phyloP scores from a whole-genome alignment of 768 basidiomycete species.

The Cystobasidium onofrii region DNA sequence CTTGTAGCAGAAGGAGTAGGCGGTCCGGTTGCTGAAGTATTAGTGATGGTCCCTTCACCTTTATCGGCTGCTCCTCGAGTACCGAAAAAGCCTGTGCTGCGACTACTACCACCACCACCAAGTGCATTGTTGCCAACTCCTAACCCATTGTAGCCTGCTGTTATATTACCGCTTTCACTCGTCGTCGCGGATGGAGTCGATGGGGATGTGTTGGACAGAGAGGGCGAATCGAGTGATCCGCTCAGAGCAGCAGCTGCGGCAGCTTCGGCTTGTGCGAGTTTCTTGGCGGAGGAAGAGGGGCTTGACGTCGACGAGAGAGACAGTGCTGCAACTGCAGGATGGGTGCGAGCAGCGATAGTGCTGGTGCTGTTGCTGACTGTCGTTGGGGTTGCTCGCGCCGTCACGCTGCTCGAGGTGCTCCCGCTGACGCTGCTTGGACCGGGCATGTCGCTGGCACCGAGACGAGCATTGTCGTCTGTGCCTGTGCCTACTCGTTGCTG shows the following conservation, averaged over 20 bases:
- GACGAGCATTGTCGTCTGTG: too few relatives aligned
- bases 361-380: too few relatives aligned
- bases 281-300: background rate
- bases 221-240: background rate
- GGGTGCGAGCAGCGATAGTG: too few relatives aligned
- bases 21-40: background rate
- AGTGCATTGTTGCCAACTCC: background rate
- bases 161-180: background rate
- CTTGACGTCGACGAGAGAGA: too few relatives aligned
- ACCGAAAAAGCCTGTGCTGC: background rate
- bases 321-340: background rate
- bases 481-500: background rate
- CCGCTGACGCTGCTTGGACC: background rate
- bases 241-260: background rate
- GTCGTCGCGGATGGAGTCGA: background rate
- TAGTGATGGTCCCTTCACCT: background rate
- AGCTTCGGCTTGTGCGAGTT: background rate
- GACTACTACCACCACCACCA: background rate
- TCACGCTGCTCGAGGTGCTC: background rate
- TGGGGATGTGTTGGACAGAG: background rate
- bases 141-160: too few relatives aligned
- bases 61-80: background rate
- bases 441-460: too few relatives aligned
- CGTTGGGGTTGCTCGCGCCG: background rate
- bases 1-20: conserved; percentile 9